Evolutionary conservation across 164 flowering plant species (phyloP).

Genomic region (Aristolochia californica): DNA sequence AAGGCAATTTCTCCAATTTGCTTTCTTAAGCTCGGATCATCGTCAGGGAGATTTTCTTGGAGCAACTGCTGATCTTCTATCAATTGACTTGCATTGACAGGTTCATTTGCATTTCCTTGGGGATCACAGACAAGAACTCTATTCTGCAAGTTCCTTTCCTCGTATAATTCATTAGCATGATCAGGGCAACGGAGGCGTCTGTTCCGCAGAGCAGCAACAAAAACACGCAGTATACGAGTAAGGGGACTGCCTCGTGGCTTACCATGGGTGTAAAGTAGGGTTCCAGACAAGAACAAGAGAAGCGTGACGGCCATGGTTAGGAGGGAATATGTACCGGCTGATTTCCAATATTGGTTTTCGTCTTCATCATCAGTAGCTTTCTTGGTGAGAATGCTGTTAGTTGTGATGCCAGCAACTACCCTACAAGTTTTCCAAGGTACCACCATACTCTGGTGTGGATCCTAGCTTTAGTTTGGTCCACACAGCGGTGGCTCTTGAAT

Average conservation of each 20-base stretch:
- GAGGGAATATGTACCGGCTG: constrained; percentile 2
- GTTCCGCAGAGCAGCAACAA: not conserved
- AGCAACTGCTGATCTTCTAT: no score
- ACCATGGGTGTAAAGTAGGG: not conserved
- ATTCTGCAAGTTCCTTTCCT: not conserved
- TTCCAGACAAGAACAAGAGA: constrained; percentile 2
- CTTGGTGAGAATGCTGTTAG: not conserved
- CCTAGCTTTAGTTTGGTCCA: not conserved
- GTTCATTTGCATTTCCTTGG: no score
- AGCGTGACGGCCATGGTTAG: not conserved
- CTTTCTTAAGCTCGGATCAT: no score
- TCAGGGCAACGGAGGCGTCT: not conserved
- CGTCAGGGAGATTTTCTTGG: no score
- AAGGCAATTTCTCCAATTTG: no score
- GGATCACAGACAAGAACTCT: no score
- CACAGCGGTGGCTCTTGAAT: constrained; percentile 3
- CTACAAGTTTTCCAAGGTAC: constrained; percentile 8
- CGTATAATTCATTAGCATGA: not conserved
- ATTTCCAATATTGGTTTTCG: constrained; percentile 6
- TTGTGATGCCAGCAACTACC: constrained; percentile 7
- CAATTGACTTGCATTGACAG: no score
- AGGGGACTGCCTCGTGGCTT: constrained; percentile 3
- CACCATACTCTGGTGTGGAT: constrained; percentile 11
- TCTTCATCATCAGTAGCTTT: constrained; percentile 4
- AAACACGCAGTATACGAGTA: not conserved